phyloP scores from a whole-genome alignment of 129 eudicot genomes.

The Helianthus tuberosus region DNA sequence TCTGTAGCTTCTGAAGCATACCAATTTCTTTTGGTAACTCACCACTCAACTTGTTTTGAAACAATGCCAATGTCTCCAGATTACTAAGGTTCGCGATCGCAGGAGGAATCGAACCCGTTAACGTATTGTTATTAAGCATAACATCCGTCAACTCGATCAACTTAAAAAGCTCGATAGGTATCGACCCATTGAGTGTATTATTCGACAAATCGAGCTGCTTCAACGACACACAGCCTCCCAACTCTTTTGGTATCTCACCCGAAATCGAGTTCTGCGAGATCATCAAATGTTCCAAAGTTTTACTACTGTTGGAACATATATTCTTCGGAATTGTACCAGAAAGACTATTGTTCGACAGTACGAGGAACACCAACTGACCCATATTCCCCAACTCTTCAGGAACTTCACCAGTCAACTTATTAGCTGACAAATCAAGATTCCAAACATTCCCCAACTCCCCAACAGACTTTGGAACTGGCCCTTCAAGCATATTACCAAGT shows the following conservation, averaged over 20 bases:
- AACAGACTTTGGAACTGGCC: conserved; percentile 71
- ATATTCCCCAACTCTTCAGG: conserved; percentile 68
- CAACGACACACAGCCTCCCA: conserved; percentile 57
- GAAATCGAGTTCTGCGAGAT: conserved; percentile 61
- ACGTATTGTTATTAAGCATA: conserved; percentile 70
- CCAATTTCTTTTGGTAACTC: conserved; percentile 83
- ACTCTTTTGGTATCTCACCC: conserved; percentile 70
- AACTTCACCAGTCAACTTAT: conserved; percentile 69
- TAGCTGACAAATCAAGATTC: conserved; percentile 76
- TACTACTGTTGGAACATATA: conserved; percentile 63
- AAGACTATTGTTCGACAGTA: conserved; percentile 66
- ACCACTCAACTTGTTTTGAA: conserved; percentile 66
- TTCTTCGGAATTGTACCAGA: conserved; percentile 62
- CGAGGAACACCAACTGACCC: conserved; percentile 64
- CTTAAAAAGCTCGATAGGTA: conserved; percentile 64
- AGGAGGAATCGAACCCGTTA: conserved; percentile 66
- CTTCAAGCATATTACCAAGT: conserved; percentile 76
- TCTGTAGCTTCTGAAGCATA: conserved; percentile 61
- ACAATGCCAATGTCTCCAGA: conserved; percentile 72
- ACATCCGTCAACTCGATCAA: conserved; percentile 66
- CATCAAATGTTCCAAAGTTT: conserved; percentile 61
- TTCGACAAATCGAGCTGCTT: conserved; percentile 85
- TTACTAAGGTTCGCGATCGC: conserved; percentile 66
- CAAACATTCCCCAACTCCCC: conserved; percentile 45
- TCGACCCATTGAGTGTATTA: conserved; percentile 74